Base-by-base conservation (phyloP, 2,329 filamentous ascomycete genomes). In the Orbilia blumenaviensis region DNA sequence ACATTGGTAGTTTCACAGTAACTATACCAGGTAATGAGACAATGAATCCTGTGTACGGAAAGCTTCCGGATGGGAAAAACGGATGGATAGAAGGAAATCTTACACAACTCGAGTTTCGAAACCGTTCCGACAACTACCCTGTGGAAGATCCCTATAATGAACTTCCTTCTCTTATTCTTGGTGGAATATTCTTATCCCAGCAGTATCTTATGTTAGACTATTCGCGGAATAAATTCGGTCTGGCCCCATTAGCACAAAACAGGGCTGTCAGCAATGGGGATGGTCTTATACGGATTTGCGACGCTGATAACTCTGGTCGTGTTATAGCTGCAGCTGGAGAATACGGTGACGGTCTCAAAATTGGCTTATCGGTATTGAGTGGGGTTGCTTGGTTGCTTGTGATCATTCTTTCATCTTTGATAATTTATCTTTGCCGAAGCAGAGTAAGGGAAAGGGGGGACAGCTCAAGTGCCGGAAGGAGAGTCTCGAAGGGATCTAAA, bases 161-260 rank as follows among this genome's bases (percentile, higher is more conserved):
- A 12, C 44, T 50, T n/a, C 60, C 42, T 9, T 14, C 23, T n/a
- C 18, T 50, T 25, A 64, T 64, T 16, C 12, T 64, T 14, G 42
- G 60, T 1, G 60, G n/a, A 10, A 46, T 41, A 23, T 64, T 64
- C 14, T 14, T 64, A 50, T 64, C 60, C 1, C 41, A 50, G 41
- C 60, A 64, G 16, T 64, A 64, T 21, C 25, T 64, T 8, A 18
- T 64, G 25, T 25, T 64, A 10, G 42, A 64, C 14, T 64, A 64
- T 27, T 64, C 42, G 27, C 41, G 60, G 12, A 38, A 64, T 38
- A 38, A n/a, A 2, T 64, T 64, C 23, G 32, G 60, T 3, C 18
- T 64, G n/a, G 60, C 60, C n/a, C 25, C 23, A 2, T 27, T 42
- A 14, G 42, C 32, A 5, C 23, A 64, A 12, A 5, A 14, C 6